These are phyloP conservation scores for Ceratocystis variospora DNA, from an alignment of 2,329 filamentous ascomycete species.

Conservation along the genomic window DNA sequence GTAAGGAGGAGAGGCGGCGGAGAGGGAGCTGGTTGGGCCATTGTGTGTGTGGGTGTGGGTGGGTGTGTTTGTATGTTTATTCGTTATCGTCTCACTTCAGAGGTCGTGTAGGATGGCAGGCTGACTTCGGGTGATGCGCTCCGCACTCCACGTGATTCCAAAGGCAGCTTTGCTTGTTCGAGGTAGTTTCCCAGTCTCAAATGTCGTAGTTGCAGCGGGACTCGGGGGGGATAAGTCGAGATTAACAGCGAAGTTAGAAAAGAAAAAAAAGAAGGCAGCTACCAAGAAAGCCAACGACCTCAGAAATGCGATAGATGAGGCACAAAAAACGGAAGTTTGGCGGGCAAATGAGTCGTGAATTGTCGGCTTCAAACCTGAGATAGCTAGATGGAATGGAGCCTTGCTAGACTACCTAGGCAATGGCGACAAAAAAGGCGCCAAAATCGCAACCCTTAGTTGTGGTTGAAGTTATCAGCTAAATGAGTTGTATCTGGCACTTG, in stretches of 20 bases:
- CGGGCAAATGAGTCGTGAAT: neutral
- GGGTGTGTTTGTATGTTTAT: neutral
- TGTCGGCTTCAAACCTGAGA: too few relatives aligned
- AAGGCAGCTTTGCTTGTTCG: neutral
- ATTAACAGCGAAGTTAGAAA: neutral
- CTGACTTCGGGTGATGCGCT: neutral
- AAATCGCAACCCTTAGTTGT: neutral
- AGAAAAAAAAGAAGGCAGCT: neutral
- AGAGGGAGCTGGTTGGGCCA: conserved; percentile 28
- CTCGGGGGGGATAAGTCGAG: neutral
- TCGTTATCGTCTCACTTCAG: neutral
- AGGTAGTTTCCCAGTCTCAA: neutral
- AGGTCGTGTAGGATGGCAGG: neutral
- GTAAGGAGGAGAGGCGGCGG: conserved; percentile 49
- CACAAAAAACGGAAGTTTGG: neutral
- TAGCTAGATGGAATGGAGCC: too few relatives aligned
- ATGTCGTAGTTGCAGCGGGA: neutral
- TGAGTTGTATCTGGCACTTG: neutral
- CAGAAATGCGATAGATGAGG: neutral
- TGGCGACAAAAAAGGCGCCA: too few relatives aligned
- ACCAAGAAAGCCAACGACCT: too few relatives aligned
- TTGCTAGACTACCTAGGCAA: too few relatives aligned
- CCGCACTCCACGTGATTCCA: too few relatives aligned
- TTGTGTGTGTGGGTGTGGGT: conserved; percentile 19
- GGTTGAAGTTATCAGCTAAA: neutral